Base-by-base conservation (phyloP, 2,329 filamentous ascomycete genomes). In the Trichoderma sp. region DNA sequence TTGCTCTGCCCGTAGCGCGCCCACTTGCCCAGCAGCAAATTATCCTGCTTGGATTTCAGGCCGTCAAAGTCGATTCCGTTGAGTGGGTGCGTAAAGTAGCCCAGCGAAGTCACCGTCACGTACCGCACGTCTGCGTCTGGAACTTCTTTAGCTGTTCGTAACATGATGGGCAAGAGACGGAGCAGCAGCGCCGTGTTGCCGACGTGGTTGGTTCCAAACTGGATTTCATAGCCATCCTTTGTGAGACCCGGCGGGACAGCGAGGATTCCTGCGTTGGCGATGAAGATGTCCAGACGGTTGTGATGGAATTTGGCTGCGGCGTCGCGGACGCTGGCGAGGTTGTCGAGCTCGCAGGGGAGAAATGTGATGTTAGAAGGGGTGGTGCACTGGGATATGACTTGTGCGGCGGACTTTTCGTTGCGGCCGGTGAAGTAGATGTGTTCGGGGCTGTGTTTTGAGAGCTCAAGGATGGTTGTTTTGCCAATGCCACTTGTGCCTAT, bases 401-500 rank as follows among this genome's bases (percentile, higher is more conserved):
- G 3, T 75, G 74, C 11, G 75, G 75, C 34, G 73, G 67, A 6
- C 74, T 70, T 66, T 78, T 75, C 74, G 85, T 81, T 84, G 32
- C 75, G 84, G 74, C 75, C 82, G 5, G 74, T 74, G 21, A 77
- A 72, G 74, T 75, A 77, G 64, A 77, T 74, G 60, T 74, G 71
- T 11, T 64, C 65, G 18, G 76, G 76, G 9, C 47, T 69, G 58
- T 77, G 75, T 30, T 64, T 74, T 12, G 73, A 73, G 32, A 72
- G 73, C 24, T 77, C 74, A 8, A 77, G 68, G n/a, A 75, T 53
- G 28, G 75, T 60, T 28, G 75, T 72, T 74, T 97, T 84, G 36
- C 94, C 94, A 70, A 97, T 83, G 14, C 94, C 94, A 79, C 53
- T 67, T 24, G 70, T 71, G 14, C 62, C 70, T 67, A 24, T 71